These are phyloP conservation scores for Simplicillium sp. DNA, from an alignment of 2,329 filamentous ascomycete genomes.

Conservation along the genomic window DNA sequence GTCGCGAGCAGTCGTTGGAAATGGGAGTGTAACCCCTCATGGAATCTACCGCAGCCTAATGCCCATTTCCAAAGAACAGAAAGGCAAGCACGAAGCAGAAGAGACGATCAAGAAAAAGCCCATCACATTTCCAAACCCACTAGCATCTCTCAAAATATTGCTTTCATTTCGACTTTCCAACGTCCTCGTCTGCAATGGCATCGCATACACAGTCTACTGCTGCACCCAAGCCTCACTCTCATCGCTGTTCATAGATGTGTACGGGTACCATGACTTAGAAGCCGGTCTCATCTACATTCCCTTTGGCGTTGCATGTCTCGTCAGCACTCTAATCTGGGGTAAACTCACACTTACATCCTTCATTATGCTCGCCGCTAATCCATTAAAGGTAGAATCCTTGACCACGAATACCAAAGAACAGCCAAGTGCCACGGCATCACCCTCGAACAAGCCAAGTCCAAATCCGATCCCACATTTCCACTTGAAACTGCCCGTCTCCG, in stretches of 20 bases:
- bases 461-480: not conserved
- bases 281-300: conserved; percentile 12
- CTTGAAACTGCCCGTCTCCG: conserved; percentile 1
- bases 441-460: not conserved
- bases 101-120: not conserved
- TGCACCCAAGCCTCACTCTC: conserved; percentile 13
- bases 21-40: not conserved
- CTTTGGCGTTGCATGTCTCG: not conserved
- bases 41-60: conserved; percentile 1
- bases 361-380: no score
- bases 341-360: not conserved
- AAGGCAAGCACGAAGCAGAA: not conserved
- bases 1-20: conserved; percentile 1
- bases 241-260: conserved; percentile 11
- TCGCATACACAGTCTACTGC: conserved; percentile 13
- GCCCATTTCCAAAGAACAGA: not conserved
- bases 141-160: conserved; percentile 6
- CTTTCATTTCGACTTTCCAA: conserved; percentile 1
- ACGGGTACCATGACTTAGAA: conserved; percentile 11
- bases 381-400: no score
- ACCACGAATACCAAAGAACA: not conserved
- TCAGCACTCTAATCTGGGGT: conserved; percentile 8
- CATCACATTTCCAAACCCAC: not conserved
- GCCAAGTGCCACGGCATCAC: conserved; percentile 1
- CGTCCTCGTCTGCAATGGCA: conserved; percentile 12